These are phyloP conservation scores for Xylariales sp. DNA, from an alignment of 2,329 filamentous ascomycete species.

Conservation along the genomic window DNA sequence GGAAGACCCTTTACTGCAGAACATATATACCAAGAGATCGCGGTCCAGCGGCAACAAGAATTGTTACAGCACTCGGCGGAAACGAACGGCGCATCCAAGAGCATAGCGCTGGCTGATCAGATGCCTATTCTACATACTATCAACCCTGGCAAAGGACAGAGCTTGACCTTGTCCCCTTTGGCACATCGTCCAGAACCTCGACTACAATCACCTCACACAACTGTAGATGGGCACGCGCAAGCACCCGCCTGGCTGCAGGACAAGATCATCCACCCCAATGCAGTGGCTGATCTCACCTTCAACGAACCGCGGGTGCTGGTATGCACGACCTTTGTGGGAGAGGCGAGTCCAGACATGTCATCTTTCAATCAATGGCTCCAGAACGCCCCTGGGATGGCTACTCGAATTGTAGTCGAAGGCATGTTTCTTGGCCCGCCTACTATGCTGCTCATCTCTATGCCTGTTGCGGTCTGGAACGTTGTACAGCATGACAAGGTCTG, in stretches of 20 bases:
- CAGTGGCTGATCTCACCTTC: conserved; percentile 52
- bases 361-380: conserved; percentile 64
- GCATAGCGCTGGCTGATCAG: conserved; percentile 28
- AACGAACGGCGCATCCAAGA: conserved; percentile 40
- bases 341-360: conserved; percentile 61
- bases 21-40: conserved; percentile 52
- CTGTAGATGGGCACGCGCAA: conserved; percentile 23
- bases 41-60: conserved; percentile 40
- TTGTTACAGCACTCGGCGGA: conserved; percentile 35
- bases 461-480: conserved; percentile 57
- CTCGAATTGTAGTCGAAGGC: conserved; percentile 59
- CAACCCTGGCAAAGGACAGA: conserved; percentile 48
- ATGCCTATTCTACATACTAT: conserved; percentile 52
- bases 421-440: conserved; percentile 66
- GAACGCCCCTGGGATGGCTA: conserved; percentile 49
- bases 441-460: conserved; percentile 63
- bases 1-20: conserved; percentile 54
- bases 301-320: conserved; percentile 60
- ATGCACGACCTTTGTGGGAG: conserved; percentile 62
- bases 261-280: conserved; percentile 40
- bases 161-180: conserved; percentile 48
- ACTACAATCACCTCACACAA: conserved; percentile 25
- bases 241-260: conserved; percentile 30
- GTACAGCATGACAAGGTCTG: conserved; percentile 64
- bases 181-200: conserved; percentile 25